These are phyloP conservation scores for Pythium pectinolyticum DNA, from an alignment of 352 stramenopile species.

Conservation along the genomic window DNA sequence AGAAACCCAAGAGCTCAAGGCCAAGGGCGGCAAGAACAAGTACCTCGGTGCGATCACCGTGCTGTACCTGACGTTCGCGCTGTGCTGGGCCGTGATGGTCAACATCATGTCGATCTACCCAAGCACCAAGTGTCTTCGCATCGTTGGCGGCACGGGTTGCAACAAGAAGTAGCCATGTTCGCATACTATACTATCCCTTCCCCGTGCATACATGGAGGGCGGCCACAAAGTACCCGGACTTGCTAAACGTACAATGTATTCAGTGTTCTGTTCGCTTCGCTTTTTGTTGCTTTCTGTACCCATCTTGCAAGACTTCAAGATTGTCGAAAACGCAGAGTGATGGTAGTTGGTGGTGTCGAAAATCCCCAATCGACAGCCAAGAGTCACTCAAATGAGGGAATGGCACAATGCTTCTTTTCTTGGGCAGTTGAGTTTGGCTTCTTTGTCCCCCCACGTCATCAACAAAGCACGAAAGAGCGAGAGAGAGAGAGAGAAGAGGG, in stretches of 20 bases:
- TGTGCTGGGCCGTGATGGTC: conserved; percentile 27
- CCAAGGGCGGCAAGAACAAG: conserved; percentile 25
- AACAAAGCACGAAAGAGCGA: background rate
- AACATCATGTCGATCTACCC: conserved; percentile 36
- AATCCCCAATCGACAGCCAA: conserved; percentile 1
- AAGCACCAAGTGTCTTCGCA: conserved; percentile 26
- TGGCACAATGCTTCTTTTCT: conserved; percentile 5
- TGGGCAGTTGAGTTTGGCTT: conserved; percentile 8
- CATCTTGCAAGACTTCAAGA: conserved; percentile 6
- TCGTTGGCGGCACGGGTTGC: conserved; percentile 30
- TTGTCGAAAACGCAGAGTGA: conserved; percentile 1
- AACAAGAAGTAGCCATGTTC: conserved; percentile 1
- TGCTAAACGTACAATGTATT: background rate
- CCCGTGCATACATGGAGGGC: too few species aligned
- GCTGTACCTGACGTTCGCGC: conserved; percentile 20
- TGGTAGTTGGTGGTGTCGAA: conserved; percentile 11
- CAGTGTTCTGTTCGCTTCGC: background rate
- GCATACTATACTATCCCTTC: background rate
- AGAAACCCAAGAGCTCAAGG: conserved; percentile 19
- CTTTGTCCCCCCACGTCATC: conserved; percentile 17
- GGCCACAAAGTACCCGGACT: too few species aligned
- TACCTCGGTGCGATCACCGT: conserved; percentile 25
- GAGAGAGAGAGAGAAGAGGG: conserved; percentile 2
- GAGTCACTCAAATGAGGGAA: conserved; percentile 5
- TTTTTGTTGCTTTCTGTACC: background rate